phyloP scores from a whole-genome alignment of 2,329 filamentous ascomycete species.

The Colletotrichum siamense region DNA sequence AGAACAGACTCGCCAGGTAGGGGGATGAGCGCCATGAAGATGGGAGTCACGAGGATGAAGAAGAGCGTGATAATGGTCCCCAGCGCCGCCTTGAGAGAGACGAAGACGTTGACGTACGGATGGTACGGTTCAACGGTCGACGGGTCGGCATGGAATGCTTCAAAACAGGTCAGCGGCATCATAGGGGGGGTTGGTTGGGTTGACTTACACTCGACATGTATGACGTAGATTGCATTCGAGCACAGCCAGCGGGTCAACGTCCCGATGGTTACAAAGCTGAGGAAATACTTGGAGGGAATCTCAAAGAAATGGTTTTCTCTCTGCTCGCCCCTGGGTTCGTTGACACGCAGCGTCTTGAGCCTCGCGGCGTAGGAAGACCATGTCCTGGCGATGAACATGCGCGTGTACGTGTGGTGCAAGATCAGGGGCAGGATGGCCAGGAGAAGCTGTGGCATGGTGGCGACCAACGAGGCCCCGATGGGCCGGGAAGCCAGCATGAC shows the following conservation, averaged over 20 bases:
- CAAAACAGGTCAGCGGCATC: not conserved
- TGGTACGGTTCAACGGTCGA: not conserved
- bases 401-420: not conserved
- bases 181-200: not conserved
- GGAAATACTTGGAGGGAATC: not conserved
- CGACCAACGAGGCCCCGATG: not conserved
- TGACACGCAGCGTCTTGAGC: not conserved
- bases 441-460: not conserved
- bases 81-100: not conserved
- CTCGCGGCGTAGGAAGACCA: not conserved
- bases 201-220: not conserved
- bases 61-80: not conserved
- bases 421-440: not conserved
- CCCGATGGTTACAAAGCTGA: not conserved
- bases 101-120: not conserved
- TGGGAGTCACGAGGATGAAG: not conserved
- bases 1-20: not conserved
- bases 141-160: not conserved
- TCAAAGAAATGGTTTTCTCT: not conserved
- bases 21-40: not conserved
- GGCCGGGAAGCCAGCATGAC: not conserved
- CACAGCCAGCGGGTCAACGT: not conserved
- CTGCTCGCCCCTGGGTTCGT: not conserved
- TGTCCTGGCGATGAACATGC: not conserved
- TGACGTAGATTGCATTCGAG: not conserved